These are phyloP conservation scores for Ophiocordyceps polyrhachis-furcata DNA, from an alignment of 2,329 filamentous ascomycete genomes.

Conservation along the genomic window DNA sequence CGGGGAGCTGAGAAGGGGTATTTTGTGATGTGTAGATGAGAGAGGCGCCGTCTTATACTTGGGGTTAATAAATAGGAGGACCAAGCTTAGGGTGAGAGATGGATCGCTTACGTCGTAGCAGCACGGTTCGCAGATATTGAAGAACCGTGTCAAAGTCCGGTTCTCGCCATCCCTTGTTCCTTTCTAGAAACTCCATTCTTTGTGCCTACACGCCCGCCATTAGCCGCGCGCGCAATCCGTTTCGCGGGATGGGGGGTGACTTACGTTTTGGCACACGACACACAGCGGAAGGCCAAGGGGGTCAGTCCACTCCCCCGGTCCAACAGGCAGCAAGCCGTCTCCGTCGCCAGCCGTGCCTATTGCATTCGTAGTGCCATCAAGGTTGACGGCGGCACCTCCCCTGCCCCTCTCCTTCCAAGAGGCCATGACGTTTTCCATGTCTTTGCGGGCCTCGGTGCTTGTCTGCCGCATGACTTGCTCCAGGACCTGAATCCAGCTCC, in stretches of 20 bases:
- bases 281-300: constrained; percentile 71
- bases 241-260: constrained; percentile 11
- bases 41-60: constrained; percentile 51
- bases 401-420: constrained; percentile 61
- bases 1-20: constrained; percentile 57
- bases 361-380: constrained; percentile 42
- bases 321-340: constrained; percentile 56
- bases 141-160: constrained; percentile 92
- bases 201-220: constrained; percentile 40
- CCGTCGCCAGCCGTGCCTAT: constrained; percentile 34
- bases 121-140: constrained; percentile 75
- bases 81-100: constrained; percentile 4
- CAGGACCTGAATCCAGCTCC: constrained; percentile 76
- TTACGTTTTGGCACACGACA: constrained; percentile 88
- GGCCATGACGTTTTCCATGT: constrained; percentile 73
- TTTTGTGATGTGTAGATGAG: constrained; percentile 72
- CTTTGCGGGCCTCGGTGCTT: constrained; percentile 56
- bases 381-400: constrained; percentile 39
- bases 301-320: constrained; percentile 86
- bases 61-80: constrained; percentile 6
- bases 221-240: constrained; percentile 7
- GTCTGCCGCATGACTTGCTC: constrained; percentile 58
- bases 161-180: constrained; percentile 83
- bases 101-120: constrained; percentile 55
- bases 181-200: constrained; percentile 79